Percentiles rank a stretch among this genome's conserved stretches.
These are phyloP conservation scores for Massospora cicadina DNA, from an alignment of 371 early-diverging fungal species.

Conservation along the genomic window DNA sequence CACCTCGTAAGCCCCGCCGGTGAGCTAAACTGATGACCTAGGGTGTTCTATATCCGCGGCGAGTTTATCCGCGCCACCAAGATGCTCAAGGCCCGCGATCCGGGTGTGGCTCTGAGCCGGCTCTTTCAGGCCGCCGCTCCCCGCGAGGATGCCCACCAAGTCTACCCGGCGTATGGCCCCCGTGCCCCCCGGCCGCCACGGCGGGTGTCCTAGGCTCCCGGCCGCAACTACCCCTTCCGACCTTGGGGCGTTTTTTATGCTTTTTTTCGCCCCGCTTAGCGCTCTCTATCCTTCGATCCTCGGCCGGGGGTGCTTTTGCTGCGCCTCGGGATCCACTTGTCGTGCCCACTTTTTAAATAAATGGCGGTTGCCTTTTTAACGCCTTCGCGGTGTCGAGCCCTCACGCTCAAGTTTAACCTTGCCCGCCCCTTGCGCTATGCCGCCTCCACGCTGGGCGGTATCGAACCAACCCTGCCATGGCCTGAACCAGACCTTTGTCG, in stretches of 20 bases:
- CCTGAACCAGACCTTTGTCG: no score
- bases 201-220: not conserved
- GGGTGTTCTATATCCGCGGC: conserved; percentile 20
- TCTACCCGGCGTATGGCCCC: not conserved
- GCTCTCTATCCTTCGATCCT: not conserved
- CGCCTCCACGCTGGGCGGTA: no score
- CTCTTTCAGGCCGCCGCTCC: not conserved
- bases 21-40: no score
- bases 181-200: not conserved
- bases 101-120: not conserved
- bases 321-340: not conserved
- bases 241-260: not conserved
- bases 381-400: no score
- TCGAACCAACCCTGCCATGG: no score
- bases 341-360: not conserved
- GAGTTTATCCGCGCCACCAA: conserved; percentile 23
- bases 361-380: not conserved
- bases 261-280: not conserved
- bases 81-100: conserved; percentile 8
- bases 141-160: not conserved
- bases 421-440: no score
- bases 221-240: not conserved
- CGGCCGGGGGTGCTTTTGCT: not conserved
- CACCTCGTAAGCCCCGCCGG: conserved; percentile 14
- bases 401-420: no score